Percentiles rank a stretch among this genome's conserved stretches.
These are phyloP conservation scores for Nemania serpens DNA, from an alignment of 2,329 filamentous ascomycete genomes.

Conservation along the genomic window DNA sequence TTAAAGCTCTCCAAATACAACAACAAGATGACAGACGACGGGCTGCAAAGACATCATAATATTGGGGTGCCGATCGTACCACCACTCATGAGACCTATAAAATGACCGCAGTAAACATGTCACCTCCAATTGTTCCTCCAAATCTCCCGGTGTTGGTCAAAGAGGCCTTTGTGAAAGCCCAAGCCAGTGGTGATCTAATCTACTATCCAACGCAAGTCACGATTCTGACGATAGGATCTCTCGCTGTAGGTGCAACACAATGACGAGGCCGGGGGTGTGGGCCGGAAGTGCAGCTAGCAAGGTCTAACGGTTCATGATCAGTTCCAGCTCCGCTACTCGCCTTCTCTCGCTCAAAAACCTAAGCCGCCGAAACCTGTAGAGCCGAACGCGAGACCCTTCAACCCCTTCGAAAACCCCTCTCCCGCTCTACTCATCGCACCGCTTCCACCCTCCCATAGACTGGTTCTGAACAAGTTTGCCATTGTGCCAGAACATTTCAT, in stretches of 20 bases:
- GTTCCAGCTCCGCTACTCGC: constrained; percentile 77
- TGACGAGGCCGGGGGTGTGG: neutral
- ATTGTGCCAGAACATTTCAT: constrained; percentile 74
- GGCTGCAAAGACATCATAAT: neutral
- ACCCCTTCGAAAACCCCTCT: constrained; percentile 69
- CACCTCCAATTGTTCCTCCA: constrained; percentile 47
- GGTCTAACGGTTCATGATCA: constrained; percentile 46
- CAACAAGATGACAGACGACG: no score
- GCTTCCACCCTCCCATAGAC: constrained; percentile 60
- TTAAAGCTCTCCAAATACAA: no score
- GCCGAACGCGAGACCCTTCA: constrained; percentile 50
- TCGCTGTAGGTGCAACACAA: constrained; percentile 29
- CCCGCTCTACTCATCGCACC: constrained; percentile 58
- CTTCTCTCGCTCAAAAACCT: constrained; percentile 70
- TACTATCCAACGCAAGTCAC: constrained; percentile 61
- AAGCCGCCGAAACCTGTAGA: constrained; percentile 50
- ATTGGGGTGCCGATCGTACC: constrained; percentile 1
- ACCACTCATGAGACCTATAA: constrained; percentile 24
- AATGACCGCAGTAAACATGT: constrained; percentile 40
- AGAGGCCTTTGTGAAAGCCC: constrained; percentile 54
- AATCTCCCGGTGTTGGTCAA: constrained; percentile 59
- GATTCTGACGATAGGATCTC: constrained; percentile 47
- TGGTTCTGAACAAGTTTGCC: constrained; percentile 78
- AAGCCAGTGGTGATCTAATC: constrained; percentile 52
- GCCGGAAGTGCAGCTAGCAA: neutral